Evolutionary conservation across 768 basidiomycete species (phyloP).

Genomic region (Psilocybe cyanescens): DNA sequence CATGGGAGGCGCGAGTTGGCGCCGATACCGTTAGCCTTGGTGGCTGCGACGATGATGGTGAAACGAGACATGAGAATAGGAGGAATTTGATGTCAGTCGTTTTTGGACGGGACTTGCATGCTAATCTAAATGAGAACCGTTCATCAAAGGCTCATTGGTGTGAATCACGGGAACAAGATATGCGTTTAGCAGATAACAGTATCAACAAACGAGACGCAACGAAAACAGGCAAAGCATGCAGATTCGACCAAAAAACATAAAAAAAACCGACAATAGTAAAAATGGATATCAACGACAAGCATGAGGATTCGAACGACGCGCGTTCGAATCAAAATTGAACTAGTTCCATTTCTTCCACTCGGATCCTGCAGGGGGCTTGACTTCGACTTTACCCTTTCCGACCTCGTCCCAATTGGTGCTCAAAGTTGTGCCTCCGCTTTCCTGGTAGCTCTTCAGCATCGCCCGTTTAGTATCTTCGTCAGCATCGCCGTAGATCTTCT

Average conservation of each 20-base stretch:
- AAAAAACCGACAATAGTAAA: neutral
- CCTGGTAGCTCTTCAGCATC: constrained; percentile 97
- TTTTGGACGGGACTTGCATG: neutral
- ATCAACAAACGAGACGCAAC: constrained; percentile 8
- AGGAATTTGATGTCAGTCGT: neutral
- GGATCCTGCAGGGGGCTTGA: constrained; percentile 83
- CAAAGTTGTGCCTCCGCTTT: constrained; percentile 93
- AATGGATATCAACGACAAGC: no score
- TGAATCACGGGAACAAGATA: no score
- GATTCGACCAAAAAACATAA: constrained; percentile 6
- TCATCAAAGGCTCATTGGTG: constrained; percentile 3
- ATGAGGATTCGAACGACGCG: no score
- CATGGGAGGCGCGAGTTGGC: constrained; percentile 79
- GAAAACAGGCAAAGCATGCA: constrained; percentile 13
- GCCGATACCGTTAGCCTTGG: constrained; percentile 87
- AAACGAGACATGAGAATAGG: constrained; percentile 57
- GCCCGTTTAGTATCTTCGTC: constrained; percentile 91
- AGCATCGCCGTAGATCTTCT: constrained; percentile 87
- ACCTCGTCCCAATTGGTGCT: constrained; percentile 98
- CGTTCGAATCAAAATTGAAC: neutral
- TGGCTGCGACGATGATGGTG: constrained; percentile 95
- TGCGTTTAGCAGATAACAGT: constrained; percentile 1
- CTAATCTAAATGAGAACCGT: neutral
- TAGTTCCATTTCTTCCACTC: constrained; percentile 84
- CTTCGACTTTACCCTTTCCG: constrained; percentile 64